Evolutionary conservation across 768 basidiomycete species (phyloP), one percentile per base, ranked within the genome.

Genomic region (Rhodosporidiobolus odoratus): DNA sequence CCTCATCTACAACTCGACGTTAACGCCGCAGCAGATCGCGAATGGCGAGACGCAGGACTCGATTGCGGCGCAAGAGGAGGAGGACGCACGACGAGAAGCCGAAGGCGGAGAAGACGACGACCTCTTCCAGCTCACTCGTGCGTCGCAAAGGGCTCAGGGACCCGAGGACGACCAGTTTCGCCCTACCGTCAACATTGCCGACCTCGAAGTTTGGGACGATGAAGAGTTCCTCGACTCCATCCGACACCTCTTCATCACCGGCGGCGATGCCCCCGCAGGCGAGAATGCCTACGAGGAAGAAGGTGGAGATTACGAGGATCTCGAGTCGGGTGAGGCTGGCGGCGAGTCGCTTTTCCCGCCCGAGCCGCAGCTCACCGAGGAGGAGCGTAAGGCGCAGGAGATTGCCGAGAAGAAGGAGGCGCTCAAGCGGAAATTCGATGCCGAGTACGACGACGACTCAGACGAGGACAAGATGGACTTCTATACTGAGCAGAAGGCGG

Each of bases 351-450:
- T 50, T 13, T 71, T 71, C 64, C 35, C 60, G 27, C 63, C 66
- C n/a, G 77, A 75, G 41, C 72, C 74, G 17, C 72, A 79, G 58
- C 75, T 82, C 19, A 68, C 59, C 37, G 76, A 69, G 25, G 75
- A 75, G 19, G 77, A 79, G 53, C 69, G 68, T 76, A 80, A 70
- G 74, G 76, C 54, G 74, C 78, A 59, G 69, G 83, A 84, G 2
- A 86, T 97, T 43, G 86, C 89, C 15, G 84, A 85, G 38, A 97
- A 95, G 82, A 97, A 97, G 81, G 91, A 90, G 75, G 86, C 84
- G 3, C 84, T 97, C 68, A 96, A 96, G 80, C 87, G 88, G 74
- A 94, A 95, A 79, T 99, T 99, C 78, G 91, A 99, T 80, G 91
- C 92, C 76, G 89, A 95, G 80, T 97, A 97, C 79, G 92, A 96